phyloP scores from a whole-genome alignment of 2,329 filamentous ascomycete genomes.

The Fusarium metavorans region DNA sequence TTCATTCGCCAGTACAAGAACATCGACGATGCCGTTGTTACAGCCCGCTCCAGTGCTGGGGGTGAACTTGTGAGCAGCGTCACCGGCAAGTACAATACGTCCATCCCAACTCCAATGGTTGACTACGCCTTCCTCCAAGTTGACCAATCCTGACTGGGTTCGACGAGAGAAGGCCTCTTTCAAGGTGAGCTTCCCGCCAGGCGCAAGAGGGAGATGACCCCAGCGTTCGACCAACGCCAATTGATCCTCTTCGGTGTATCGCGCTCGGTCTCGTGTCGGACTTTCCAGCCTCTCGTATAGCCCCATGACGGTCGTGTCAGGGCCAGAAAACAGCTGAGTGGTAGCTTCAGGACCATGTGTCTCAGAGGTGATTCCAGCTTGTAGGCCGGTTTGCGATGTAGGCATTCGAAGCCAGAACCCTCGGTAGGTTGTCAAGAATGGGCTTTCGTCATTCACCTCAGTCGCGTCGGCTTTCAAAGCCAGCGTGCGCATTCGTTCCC shows the following conservation, averaged over 20 bases:
- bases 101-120: slow-evolving; percentile 51
- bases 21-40: slow-evolving; percentile 52
- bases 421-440: slow-evolving; percentile 49
- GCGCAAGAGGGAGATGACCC: slow-evolving; percentile 31
- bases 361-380: slow-evolving; percentile 45
- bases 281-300: slow-evolving; percentile 35
- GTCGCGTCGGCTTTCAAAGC: slow-evolving; percentile 33
- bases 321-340: slow-evolving; percentile 34
- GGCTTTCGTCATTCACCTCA: slow-evolving; percentile 42
- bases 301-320: slow-evolving; percentile 24
- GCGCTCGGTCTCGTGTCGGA: slow-evolving; percentile 26
- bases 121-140: slow-evolving; percentile 53
- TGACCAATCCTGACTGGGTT: slow-evolving; percentile 45
- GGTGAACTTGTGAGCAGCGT: slow-evolving; percentile 54
- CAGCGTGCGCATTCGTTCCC: slow-evolving; percentile 42
- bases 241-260: slow-evolving; percentile 32
- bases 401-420: slow-evolving; percentile 52
- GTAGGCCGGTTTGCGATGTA: slow-evolving; percentile 3
- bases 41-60: slow-evolving; percentile 51
- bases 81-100: slow-evolving; percentile 51
- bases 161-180: slow-evolving; percentile 46
- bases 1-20: slow-evolving; percentile 46
- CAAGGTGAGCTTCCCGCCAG: slow-evolving; percentile 40
- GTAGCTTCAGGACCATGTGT: slow-evolving; percentile 43
- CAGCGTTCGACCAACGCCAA: slow-evolving; percentile 27